Evolutionary conservation across 129 eudicot genomes (phyloP).

Genomic region (Logfia minima): DNA sequence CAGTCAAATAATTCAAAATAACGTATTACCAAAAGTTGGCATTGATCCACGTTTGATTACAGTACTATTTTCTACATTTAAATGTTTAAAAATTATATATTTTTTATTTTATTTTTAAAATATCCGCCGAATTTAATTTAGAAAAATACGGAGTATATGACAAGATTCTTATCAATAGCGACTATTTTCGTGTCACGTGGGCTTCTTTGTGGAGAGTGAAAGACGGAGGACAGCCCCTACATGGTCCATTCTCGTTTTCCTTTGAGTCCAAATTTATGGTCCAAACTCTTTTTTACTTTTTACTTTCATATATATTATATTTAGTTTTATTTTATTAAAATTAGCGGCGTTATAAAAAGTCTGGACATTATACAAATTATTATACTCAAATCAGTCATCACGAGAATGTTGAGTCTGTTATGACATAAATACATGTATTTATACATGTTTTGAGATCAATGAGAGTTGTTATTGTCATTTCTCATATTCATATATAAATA

Average conservation of each 20-base stretch:
- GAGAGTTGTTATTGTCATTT: too few species aligned
- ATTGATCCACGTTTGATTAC: too few species aligned
- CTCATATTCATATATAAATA: too few species aligned
- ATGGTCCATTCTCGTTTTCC: slow-evolving; percentile 12
- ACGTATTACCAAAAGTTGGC: too few species aligned
- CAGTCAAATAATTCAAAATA: too few species aligned
- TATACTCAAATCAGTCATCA: too few species aligned
- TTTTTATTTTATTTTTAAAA: not conserved
- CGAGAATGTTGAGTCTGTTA: too few species aligned
- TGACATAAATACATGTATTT: too few species aligned
- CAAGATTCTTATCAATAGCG: slow-evolving; percentile 10
- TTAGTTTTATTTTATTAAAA: too few species aligned
- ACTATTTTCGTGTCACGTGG: slow-evolving; percentile 32
- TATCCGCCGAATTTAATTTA: not conserved
- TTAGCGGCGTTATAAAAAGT: too few species aligned
- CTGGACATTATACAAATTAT: too few species aligned
- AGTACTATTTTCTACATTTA: not conserved
- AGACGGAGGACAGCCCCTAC: slow-evolving; percentile 49
- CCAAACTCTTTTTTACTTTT: slow-evolving; percentile 12
- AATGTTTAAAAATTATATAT: too few species aligned
- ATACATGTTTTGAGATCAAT: not conserved
- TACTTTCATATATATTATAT: not conserved
- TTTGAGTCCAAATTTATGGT: slow-evolving; percentile 30
- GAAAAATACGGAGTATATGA: not conserved
- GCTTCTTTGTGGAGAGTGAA: slow-evolving; percentile 39